Conservation (phyloP, 345 rosid species). For the Noccaea caerulescens region DNA sequence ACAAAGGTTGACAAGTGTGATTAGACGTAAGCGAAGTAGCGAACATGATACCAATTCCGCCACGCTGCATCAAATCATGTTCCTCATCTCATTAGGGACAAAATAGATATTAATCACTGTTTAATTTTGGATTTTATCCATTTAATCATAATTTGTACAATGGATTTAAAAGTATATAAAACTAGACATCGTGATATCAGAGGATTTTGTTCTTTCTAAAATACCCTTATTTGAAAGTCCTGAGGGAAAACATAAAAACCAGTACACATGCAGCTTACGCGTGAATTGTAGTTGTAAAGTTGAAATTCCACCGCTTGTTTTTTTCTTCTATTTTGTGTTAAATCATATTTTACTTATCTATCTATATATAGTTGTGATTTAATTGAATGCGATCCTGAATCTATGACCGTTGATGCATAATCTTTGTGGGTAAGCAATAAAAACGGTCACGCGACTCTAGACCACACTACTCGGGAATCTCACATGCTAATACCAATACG, state of each 20-base stretch:
- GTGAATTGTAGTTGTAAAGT: constrained; percentile 42
- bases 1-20: constrained; percentile 31
- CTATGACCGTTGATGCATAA: constrained; percentile 43
- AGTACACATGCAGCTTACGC: constrained; percentile 35
- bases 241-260: background rate
- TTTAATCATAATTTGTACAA: constrained; percentile 28
- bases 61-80: constrained; percentile 48
- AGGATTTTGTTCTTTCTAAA: constrained; percentile 23
- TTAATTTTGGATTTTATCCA: constrained; percentile 12
- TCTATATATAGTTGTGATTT: constrained; percentile 23
- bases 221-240: constrained; percentile 1
- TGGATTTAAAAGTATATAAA: constrained; percentile 2
- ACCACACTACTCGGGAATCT: constrained; percentile 45
- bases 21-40: constrained; percentile 31
- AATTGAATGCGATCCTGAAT: constrained; percentile 40
- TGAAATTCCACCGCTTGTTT: constrained; percentile 37
- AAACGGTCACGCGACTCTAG: constrained; percentile 46
- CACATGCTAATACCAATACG: constrained; percentile 42
- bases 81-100: constrained; percentile 37
- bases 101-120: constrained; percentile 26
- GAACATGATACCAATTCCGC: constrained; percentile 31
- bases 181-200: background rate
- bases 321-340: background rate
- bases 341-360: constrained; percentile 1
- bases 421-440: constrained; percentile 44